These are phyloP conservation scores for Lagenaria siceraria DNA, from an alignment of 306 rosid genomes.

Conservation along the genomic window DNA sequence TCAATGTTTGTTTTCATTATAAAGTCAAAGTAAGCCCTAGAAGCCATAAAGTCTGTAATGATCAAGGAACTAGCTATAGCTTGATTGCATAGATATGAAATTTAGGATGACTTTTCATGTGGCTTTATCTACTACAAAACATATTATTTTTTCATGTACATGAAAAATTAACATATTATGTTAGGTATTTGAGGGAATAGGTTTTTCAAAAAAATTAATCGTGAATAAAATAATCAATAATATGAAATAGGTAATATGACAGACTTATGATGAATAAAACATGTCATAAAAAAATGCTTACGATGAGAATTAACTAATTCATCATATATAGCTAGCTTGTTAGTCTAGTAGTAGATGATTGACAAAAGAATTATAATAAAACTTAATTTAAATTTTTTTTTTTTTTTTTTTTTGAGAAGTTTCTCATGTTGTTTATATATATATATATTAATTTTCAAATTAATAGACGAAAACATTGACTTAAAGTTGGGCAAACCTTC, in stretches of 20 bases:
- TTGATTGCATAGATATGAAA: background rate
- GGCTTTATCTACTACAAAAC: background rate
- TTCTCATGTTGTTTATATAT: background rate
- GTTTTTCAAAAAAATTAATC: too few relatives aligned
- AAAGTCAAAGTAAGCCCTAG: background rate
- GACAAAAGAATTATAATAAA: background rate
- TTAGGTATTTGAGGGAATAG: too few relatives aligned
- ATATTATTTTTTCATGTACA: too few relatives aligned
- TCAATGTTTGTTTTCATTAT: background rate
- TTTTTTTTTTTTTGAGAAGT: too few relatives aligned
- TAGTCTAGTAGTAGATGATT: background rate
- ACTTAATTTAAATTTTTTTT: background rate
- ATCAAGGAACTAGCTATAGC: background rate
- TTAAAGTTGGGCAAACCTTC: background rate
- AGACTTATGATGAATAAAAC: too few relatives aligned
- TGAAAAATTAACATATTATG: too few relatives aligned
- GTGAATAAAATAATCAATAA: too few relatives aligned
- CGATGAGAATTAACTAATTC: too few relatives aligned
- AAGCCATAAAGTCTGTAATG: background rate
- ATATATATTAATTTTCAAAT: background rate
- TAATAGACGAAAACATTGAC: background rate
- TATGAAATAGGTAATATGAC: too few relatives aligned
- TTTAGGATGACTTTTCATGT: background rate
- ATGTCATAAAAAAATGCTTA: too few relatives aligned
- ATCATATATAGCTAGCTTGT: too few relatives aligned